A percentile compares a stretch with the other conserved stretches of the same genome.
Evolutionary conservation across 116 monocot species (phyloP).

Genomic region (Dioscorea cayenensis): DNA sequence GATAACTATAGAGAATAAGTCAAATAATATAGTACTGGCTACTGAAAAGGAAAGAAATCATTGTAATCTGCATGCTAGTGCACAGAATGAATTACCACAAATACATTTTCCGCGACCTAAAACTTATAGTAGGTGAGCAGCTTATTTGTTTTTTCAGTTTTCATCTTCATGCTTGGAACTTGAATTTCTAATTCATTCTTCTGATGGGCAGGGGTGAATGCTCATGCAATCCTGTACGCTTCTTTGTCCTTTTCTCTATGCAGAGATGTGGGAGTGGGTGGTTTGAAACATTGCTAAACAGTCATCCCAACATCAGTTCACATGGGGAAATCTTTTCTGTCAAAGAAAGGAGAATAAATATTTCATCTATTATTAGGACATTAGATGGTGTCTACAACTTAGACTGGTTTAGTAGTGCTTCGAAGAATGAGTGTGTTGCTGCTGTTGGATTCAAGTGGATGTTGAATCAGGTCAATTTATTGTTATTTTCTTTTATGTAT

Average conservation of each 20-base stretch:
- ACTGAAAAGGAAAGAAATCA: constrained; percentile 2
- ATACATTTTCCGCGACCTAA: constrained; percentile 44
- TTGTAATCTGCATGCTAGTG: constrained; percentile 11
- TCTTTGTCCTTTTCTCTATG: constrained; percentile 66
- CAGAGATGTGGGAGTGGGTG: constrained; percentile 86
- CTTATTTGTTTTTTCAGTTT: neutral
- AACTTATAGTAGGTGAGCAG: constrained; percentile 34
- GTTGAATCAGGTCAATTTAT: constrained; percentile 58
- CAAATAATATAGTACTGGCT: constrained; percentile 5
- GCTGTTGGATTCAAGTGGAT: constrained; percentile 88
- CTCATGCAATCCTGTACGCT: constrained; percentile 51
- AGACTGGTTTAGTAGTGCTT: constrained; percentile 65
- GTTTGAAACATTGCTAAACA: constrained; percentile 81
- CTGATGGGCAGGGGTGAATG: constrained; percentile 49
- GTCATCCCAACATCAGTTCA: constrained; percentile 60
- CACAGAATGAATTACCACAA: constrained; percentile 14
- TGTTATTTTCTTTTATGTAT: neutral
- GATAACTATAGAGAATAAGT: constrained; percentile 17
- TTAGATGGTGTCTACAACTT: constrained; percentile 58
- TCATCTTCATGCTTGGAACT: constrained; percentile 1
- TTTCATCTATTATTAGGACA: constrained; percentile 30
- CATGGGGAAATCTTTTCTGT: constrained; percentile 72
- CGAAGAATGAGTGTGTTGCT: constrained; percentile 62
- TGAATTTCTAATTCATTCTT: constrained; percentile 1
- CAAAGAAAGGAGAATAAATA: constrained; percentile 50